Percentiles rank a stretch among this genome's conserved stretches.
Conservation (phyloP, 805 yeast genomes). For the Schizosaccharomyces osmophilus region DNA sequence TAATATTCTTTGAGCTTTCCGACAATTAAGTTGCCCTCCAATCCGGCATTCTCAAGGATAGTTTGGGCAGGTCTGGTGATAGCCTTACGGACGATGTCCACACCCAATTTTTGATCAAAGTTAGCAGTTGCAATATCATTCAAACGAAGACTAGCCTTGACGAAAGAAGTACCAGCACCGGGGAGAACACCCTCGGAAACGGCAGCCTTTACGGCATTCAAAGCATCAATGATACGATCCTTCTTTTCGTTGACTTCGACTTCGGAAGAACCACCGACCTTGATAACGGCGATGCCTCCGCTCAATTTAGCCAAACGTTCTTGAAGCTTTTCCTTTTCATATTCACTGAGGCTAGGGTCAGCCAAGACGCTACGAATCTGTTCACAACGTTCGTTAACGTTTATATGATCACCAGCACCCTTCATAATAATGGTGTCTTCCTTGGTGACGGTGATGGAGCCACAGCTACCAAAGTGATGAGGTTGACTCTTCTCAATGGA, state of each 20-base stretch:
- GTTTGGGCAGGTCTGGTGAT: conserved; percentile 87
- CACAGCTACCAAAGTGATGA: conserved; percentile 76
- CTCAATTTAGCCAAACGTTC: conserved; percentile 91
- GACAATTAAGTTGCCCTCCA: conserved; percentile 88
- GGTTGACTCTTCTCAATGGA: conserved; percentile 85
- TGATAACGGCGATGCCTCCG: conserved; percentile 94
- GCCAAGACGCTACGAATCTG: conserved; percentile 68
- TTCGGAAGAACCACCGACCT: conserved; percentile 93
- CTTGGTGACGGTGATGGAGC: conserved; percentile 76
- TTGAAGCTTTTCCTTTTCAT: conserved; percentile 89
- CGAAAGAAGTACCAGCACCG: conserved; percentile 96
- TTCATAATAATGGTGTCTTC: conserved; percentile 85
- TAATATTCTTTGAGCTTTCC: conserved; percentile 45
- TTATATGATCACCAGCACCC: conserved; percentile 73
- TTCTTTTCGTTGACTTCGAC: conserved; percentile 98
- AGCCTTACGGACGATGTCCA: conserved; percentile 75
- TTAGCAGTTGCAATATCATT: conserved; percentile 39
- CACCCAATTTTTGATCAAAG: conserved; percentile 93
- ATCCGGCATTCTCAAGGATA: conserved; percentile 90
- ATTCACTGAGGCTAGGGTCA: conserved; percentile 49
- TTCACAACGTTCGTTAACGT: conserved; percentile 66
- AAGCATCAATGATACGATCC: conserved; percentile 94
- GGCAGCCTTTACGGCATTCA: conserved; percentile 96
- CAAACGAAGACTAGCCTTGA: conserved; percentile 66
- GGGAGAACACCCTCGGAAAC: conserved; percentile 96